Base-by-base conservation (phyloP, 176 grass and related monocot genomes). In the Rhipidocladum racemiflorum region DNA sequence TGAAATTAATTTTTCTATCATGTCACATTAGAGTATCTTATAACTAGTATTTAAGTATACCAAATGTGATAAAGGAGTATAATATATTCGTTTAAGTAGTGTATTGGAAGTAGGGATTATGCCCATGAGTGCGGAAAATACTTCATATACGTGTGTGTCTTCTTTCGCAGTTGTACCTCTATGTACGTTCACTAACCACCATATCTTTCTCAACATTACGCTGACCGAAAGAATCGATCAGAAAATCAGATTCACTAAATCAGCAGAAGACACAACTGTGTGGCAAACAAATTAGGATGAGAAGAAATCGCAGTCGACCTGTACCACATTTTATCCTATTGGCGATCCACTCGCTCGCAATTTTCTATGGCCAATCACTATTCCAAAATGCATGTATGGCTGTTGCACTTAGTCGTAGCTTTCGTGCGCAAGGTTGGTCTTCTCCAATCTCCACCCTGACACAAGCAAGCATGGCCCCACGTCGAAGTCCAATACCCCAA, bases 231-330 rank as follows among this genome's bases (percentile, higher is more conserved):
- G 7, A 73, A 29, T 34, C 14, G 4, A 40, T 9, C 7, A 60
- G 10, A 32, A 70, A 34, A 61, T 84, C 61, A 51, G 44, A 48
- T 39, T 74, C 28, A 9, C 51, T 60, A 40, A 65, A 23, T 15
- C 2, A 40, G 7, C 36, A 54, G 70, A 21, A 21, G 45, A 14
- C 21, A 53, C 13, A 21, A 9, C 15, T 54, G 39, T 34, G 62
- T 89, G 82, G 82, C 81, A 30, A 85, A 29, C 76, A 84, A 32
- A 75, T 61, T n/a, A 68, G 7, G 76, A 61, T 53, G 61, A 74
- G 27, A 80, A 85, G 82, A 76, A 77, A 72, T 55, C 68, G 68
- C 75, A 79, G 60, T 63, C 78, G 61, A 68, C 59, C 45, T 35
- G 76, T 9, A 50, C 70, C 61, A 29, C 62, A 32, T 10, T 53